Percentiles rank a stretch among this genome's conserved stretches.
Evolutionary conservation across 2,329 filamentous ascomycete genomes (phyloP).

Genomic region (Periconia sp.): DNA sequence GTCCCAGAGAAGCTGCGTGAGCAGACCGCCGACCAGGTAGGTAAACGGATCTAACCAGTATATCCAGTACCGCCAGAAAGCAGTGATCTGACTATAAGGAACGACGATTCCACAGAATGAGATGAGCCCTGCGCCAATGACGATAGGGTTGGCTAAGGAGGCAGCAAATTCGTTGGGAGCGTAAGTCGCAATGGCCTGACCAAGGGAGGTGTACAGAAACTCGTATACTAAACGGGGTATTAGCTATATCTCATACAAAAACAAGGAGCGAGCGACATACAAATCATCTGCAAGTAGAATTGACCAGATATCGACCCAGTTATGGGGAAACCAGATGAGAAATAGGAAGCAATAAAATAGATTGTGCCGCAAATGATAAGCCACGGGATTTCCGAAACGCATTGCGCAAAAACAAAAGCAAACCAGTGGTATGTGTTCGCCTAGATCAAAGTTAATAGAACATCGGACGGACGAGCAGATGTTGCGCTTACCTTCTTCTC

Average conservation of each 20-base stretch:
- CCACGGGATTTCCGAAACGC: conserved; percentile 70
- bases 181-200: conserved; percentile 53
- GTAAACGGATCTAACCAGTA: conserved; percentile 44
- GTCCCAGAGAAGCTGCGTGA: conserved; percentile 44
- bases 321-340: conserved; percentile 42
- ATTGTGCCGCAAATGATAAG: conserved; percentile 62
- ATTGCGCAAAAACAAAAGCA: conserved; percentile 68
- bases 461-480: not conserved
- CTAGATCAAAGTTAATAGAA: not conserved
- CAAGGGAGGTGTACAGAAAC: conserved; percentile 60
- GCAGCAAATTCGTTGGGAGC: conserved; percentile 50
- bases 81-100: conserved; percentile 60
- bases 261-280: not conserved
- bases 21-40: conserved; percentile 42
- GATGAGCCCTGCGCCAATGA: conserved; percentile 4
- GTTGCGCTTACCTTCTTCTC: conserved; percentile 57
- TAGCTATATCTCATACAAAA: not conserved
- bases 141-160: conserved; percentile 1
- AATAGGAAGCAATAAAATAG: conserved; percentile 69
- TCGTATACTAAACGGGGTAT: conserved; percentile 57
- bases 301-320: conserved; percentile 55
- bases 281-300: conserved; percentile 44
- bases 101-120: conserved; percentile 59
- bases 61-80: conserved; percentile 63
- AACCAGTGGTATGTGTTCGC: conserved; percentile 69